Conservation (phyloP, 192 early-diverging fungal species). For the Mortierella antarctica region DNA sequence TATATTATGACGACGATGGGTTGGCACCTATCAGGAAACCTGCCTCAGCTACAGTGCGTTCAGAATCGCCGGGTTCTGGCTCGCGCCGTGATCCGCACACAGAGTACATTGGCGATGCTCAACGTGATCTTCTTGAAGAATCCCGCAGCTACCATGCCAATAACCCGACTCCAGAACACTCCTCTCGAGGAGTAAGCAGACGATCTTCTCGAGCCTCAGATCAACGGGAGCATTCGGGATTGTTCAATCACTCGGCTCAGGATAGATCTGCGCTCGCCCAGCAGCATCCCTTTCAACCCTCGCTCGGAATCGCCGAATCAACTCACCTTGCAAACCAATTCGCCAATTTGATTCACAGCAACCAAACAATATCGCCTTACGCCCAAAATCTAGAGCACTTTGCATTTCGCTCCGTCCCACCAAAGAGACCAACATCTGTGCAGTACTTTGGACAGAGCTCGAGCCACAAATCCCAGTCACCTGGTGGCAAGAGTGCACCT, state of each 20-base stretch:
- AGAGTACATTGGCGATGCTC: constrained; percentile 27
- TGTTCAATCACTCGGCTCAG: constrained; percentile 1
- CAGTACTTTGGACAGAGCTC: constrained; percentile 30
- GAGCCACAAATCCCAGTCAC: constrained; percentile 7
- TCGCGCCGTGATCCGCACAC: constrained; percentile 46
- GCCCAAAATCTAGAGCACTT: constrained; percentile 84
- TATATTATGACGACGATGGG: constrained; percentile 31
- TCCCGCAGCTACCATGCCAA: constrained; percentile 34
- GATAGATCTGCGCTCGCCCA: constrained; percentile 26
- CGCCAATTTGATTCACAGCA: constrained; percentile 82
- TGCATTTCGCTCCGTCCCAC: constrained; percentile 75
- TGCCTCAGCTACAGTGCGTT: constrained; percentile 50
- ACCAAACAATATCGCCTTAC: constrained; percentile 90
- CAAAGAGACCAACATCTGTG: constrained; percentile 38
- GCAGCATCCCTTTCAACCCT: neutral
- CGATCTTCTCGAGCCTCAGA: constrained; percentile 35
- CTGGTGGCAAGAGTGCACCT: constrained; percentile 20
- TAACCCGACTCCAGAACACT: neutral
- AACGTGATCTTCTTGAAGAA: constrained; percentile 37
- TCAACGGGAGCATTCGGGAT: constrained; percentile 1
- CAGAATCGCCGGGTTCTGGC: constrained; percentile 41
- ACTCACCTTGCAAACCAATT: constrained; percentile 91
- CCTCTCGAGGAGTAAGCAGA: constrained; percentile 1
- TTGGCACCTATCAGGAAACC: constrained; percentile 24
- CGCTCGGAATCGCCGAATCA: constrained; percentile 44